phyloP scores from a whole-genome alignment of 345 rosid species.

The Eucalyptus tenuipes region DNA sequence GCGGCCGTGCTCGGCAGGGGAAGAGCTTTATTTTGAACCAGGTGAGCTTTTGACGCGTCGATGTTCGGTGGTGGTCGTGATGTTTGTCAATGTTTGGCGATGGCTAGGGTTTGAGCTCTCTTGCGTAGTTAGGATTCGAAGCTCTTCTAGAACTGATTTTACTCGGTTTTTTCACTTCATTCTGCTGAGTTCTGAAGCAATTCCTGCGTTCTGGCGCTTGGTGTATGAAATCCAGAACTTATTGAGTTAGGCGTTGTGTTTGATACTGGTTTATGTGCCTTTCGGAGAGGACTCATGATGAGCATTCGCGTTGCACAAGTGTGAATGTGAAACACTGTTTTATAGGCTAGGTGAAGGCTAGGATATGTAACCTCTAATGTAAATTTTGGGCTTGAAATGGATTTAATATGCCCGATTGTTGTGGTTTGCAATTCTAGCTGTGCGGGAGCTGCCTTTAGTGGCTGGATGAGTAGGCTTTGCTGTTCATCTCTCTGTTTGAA shows the following conservation, averaged over 20 bases:
- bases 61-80: neutral
- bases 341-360: neutral
- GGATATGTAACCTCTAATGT: neutral
- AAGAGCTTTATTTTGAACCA: slow-evolving; percentile 93
- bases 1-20: slow-evolving; percentile 98
- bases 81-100: neutral
- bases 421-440: neutral
- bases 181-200: neutral
- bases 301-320: neutral
- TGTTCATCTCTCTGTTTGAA: neutral
- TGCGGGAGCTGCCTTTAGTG: neutral
- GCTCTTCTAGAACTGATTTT: neutral
- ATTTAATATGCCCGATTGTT: neutral
- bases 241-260: neutral
- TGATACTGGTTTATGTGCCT: neutral
- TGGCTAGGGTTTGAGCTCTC: neutral
- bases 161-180: neutral
- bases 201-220: neutral
- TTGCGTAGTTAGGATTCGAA: neutral
- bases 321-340: neutral
- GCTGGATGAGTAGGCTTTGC: neutral
- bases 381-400: neutral
- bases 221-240: neutral
- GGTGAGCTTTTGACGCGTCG: slow-evolving; percentile 12
- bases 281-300: neutral